Percentiles rank a stretch among this genome's conserved stretches.
Conservation (phyloP, 495 filamentous ascomycete genomes). For the Penicillium pulvis region DNA sequence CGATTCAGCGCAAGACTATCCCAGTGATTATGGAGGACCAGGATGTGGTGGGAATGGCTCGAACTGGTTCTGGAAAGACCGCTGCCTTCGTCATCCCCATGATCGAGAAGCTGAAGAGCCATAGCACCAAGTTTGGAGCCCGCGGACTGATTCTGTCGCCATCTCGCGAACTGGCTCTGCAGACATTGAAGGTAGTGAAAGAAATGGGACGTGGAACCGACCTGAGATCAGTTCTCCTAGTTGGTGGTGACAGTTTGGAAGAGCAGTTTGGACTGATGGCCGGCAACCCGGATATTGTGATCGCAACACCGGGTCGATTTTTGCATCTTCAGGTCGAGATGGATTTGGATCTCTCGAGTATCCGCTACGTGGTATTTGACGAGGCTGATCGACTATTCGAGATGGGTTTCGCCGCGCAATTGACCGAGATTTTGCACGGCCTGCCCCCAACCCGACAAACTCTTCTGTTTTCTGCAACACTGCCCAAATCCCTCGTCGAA, state of each 20-base stretch:
- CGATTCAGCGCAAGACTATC: slow-evolving; percentile 96
- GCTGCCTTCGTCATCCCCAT: slow-evolving; percentile 97
- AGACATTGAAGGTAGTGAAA: slow-evolving; percentile 95
- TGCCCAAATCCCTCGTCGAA: slow-evolving; percentile 91
- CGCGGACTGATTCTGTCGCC: slow-evolving; percentile 87
- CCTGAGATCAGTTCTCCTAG: slow-evolving; percentile 81
- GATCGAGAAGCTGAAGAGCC: slow-evolving; percentile 90
- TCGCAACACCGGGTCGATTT: slow-evolving; percentile 94
- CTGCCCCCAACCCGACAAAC: slow-evolving; percentile 85
- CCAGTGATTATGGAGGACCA: slow-evolving; percentile 83
- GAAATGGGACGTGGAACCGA: slow-evolving; percentile 90
- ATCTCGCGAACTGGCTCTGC: slow-evolving; percentile 87
- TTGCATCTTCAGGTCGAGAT: slow-evolving; percentile 95
- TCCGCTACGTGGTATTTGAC: slow-evolving; percentile 93
- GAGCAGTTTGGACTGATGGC: slow-evolving; percentile 95
- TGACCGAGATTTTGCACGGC: slow-evolving; percentile 89
- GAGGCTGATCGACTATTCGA: slow-evolving; percentile 97
- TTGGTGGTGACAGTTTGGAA: slow-evolving; percentile 93
- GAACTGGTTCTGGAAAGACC: slow-evolving; percentile 95
- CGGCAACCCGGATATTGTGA: slow-evolving; percentile 91
- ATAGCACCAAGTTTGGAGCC: slow-evolving; percentile 81
- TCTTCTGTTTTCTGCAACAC: slow-evolving; percentile 89
- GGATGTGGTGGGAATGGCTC: slow-evolving; percentile 96
- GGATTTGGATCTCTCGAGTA: slow-evolving; percentile 80
- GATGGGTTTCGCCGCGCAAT: slow-evolving; percentile 93